These are phyloP conservation scores for Chaetomium globosum DNA, from an alignment of 2,329 filamentous ascomycete species.

Conservation along the genomic window DNA sequence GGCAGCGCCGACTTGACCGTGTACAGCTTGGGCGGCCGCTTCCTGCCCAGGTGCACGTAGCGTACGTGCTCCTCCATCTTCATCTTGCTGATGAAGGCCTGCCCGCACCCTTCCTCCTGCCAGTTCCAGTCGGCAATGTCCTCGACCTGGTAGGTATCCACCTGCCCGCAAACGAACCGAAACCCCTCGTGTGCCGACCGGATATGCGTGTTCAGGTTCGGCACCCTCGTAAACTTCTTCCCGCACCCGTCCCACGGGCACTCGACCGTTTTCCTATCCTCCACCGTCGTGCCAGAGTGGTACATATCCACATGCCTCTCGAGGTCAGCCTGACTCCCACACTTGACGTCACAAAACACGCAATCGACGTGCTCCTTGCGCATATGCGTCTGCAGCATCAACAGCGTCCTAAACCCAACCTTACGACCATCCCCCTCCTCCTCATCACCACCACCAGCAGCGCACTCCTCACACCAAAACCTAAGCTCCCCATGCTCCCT, in stretches of 20 bases:
- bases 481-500: slow-evolving; percentile 69
- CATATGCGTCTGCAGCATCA: slow-evolving; percentile 73
- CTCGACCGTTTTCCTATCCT: slow-evolving; percentile 65
- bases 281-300: slow-evolving; percentile 65
- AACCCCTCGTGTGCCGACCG: slow-evolving; percentile 75
- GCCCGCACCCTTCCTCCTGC: slow-evolving; percentile 69
- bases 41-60: slow-evolving; percentile 72
- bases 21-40: slow-evolving; percentile 46
- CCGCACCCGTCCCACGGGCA: slow-evolving; percentile 71
- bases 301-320: slow-evolving; percentile 77
- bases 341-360: slow-evolving; percentile 70
- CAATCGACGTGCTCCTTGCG: slow-evolving; percentile 74
- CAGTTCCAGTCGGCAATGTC: slow-evolving; percentile 65
- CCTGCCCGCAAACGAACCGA: slow-evolving; percentile 76
- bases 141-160: slow-evolving; percentile 58
- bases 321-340: slow-evolving; percentile 66
- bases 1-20: slow-evolving; percentile 43
- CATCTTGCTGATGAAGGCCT: slow-evolving; percentile 74
- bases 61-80: slow-evolving; percentile 83
- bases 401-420: slow-evolving; percentile 70
- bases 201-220: slow-evolving; percentile 81
- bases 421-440: slow-evolving; percentile 43
- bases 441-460: slow-evolving; percentile 32
- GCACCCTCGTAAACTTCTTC: slow-evolving; percentile 77
- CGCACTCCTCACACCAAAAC: slow-evolving; percentile 78